These are phyloP conservation scores for Inga leiocalycina DNA, from an alignment of 306 rosid genomes.

Conservation along the genomic window DNA sequence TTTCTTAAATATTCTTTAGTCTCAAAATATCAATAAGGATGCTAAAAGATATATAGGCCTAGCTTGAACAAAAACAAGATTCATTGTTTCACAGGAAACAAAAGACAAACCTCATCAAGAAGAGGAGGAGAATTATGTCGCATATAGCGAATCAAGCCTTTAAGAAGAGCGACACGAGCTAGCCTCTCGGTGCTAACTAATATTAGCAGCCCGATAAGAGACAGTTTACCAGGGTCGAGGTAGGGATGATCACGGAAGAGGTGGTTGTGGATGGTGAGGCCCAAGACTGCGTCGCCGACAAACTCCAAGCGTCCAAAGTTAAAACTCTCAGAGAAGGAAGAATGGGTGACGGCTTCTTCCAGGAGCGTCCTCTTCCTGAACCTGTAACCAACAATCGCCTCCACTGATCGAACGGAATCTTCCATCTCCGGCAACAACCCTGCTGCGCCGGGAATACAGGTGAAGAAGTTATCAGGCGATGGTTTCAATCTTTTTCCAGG, in stretches of 20 bases:
- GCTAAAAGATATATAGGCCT: too few relatives aligned
- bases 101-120: constrained; percentile 30
- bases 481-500: too few relatives aligned
- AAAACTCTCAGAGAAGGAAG: constrained; percentile 37
- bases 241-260: constrained; percentile 47
- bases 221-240: constrained; percentile 55
- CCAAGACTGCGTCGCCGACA: constrained; percentile 63
- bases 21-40: too few relatives aligned
- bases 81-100: neutral
- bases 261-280: constrained; percentile 49
- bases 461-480: too few relatives aligned
- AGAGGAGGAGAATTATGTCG: constrained; percentile 50
- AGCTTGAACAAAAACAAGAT: too few relatives aligned
- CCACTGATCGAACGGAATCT: constrained; percentile 30
- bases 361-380: constrained; percentile 61
- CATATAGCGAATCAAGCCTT: constrained; percentile 43
- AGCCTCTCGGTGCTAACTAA: constrained; percentile 85
- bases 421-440: constrained; percentile 27
- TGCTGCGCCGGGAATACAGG: too few relatives aligned
- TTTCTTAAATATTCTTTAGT: too few relatives aligned
- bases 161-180: constrained; percentile 73
- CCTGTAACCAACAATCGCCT: constrained; percentile 40
- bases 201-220: constrained; percentile 66
- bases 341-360: constrained; percentile 74
- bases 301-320: constrained; percentile 76